Percentiles rank a stretch among this genome's conserved stretches.
These are phyloP conservation scores for Naganishia vaughanmartiniae DNA, from an alignment of 768 basidiomycete genomes.

Conservation along the genomic window DNA sequence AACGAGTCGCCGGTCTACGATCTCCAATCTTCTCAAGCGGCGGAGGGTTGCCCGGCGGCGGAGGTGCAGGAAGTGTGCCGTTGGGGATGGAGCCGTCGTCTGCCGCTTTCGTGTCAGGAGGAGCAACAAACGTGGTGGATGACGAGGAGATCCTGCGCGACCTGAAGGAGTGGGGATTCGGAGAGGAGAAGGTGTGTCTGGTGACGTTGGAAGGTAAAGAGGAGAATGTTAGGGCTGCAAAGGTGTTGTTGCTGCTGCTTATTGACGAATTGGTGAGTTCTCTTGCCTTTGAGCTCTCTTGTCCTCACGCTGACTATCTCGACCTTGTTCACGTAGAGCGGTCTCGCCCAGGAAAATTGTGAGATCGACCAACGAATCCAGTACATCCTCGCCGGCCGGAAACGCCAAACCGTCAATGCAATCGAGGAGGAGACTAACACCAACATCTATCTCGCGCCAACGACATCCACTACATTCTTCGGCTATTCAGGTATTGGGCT, in stretches of 20 bases:
- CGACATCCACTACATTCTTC: conserved; percentile 92
- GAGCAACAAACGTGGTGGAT: background rate
- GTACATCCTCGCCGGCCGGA: conserved; percentile 83
- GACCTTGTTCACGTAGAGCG: conserved; percentile 61
- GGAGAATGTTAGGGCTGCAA: conserved; percentile 85
- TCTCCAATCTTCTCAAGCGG: conserved; percentile 60
- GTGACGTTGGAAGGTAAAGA: conserved; percentile 80
- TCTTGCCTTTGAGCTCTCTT: background rate
- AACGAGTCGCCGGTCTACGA: conserved; percentile 7
- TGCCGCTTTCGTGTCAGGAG: background rate
- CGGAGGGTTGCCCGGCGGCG: conserved; percentile 49
- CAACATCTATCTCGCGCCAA: conserved; percentile 85
- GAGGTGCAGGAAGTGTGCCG: background rate
- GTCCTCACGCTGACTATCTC: conserved; percentile 15
- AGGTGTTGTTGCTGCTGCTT: conserved; percentile 86
- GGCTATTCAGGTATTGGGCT: conserved; percentile 69
- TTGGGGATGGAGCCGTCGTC: conserved; percentile 3
- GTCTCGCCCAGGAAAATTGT: conserved; percentile 81
- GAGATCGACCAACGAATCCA: conserved; percentile 95
- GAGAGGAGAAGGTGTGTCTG: conserved; percentile 90
- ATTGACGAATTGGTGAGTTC: conserved; percentile 83
- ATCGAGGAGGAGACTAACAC: conserved; percentile 97
- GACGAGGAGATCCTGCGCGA: conserved; percentile 47
- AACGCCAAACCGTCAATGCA: conserved; percentile 77
- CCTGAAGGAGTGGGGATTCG: conserved; percentile 81